Conservation (phyloP, 176 grass and related monocot genomes). For the Phoenix dactylifera region DNA sequence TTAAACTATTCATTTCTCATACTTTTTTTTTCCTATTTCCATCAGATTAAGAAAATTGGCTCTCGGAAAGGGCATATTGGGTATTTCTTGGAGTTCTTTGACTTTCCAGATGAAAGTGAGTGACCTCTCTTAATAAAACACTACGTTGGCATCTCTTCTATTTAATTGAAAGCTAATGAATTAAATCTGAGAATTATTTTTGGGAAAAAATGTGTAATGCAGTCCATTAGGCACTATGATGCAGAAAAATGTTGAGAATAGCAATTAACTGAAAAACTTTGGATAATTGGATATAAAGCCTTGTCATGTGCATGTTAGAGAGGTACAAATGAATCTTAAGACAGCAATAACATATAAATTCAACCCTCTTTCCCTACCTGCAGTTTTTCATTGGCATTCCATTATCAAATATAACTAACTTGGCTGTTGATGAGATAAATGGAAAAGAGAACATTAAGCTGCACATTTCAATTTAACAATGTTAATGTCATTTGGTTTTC, state of each 20-base stretch:
- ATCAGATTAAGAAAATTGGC: conserved; percentile 36
- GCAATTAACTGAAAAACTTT: too few relatives aligned
- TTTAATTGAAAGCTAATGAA: not conserved
- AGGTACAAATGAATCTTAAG: too few relatives aligned
- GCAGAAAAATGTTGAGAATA: not conserved
- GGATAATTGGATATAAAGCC: too few relatives aligned
- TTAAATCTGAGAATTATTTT: not conserved
- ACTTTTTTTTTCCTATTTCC: not conserved
- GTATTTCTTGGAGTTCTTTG: conserved; percentile 44
- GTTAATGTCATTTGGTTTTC: too few relatives aligned
- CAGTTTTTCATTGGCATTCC: too few relatives aligned
- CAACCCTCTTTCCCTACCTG: too few relatives aligned
- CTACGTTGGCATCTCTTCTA: conserved; percentile 6
- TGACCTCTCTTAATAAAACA: conserved; percentile 9
- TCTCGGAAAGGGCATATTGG: conserved; percentile 17
- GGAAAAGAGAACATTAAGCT: too few relatives aligned
- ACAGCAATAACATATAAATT: too few relatives aligned
- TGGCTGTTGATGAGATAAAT: too few relatives aligned
- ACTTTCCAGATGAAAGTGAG: conserved; percentile 55
- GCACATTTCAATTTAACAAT: too few relatives aligned
- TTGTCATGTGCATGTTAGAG: too few relatives aligned
- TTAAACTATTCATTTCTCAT: not conserved
- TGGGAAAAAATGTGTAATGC: not conserved
- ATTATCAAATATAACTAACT: too few relatives aligned
- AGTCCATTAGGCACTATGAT: not conserved